Evolutionary conservation across 2,329 filamentous ascomycete species (phyloP).

Genomic region (Fusarium citri): DNA sequence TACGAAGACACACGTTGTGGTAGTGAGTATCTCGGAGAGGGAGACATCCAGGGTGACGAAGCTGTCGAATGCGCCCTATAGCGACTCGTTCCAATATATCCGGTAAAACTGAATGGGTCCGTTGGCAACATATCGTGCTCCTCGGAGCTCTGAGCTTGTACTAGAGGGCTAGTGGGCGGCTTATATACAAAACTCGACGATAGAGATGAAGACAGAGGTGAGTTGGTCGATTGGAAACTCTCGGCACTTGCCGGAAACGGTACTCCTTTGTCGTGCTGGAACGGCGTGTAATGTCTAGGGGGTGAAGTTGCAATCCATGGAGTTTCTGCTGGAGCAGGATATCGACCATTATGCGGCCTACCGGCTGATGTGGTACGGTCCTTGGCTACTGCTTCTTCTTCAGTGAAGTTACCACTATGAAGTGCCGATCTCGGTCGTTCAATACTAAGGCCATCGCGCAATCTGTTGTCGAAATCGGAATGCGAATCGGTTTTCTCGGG

Average conservation of each 20-base stretch:
- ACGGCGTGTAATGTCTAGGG: conserved; percentile 62
- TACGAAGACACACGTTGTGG: conserved; percentile 50
- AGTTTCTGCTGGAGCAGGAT: conserved; percentile 40
- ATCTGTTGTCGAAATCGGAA: conserved; percentile 52
- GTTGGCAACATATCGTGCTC: conserved; percentile 70
- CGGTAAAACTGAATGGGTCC: conserved; percentile 62
- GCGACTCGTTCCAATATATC: conserved; percentile 62
- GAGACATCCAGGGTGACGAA: conserved; percentile 56
- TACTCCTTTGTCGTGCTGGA: conserved; percentile 55
- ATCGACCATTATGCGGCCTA: conserved; percentile 12
- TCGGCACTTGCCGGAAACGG: conserved; percentile 50
- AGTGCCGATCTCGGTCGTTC: conserved; percentile 84
- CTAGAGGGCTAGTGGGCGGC: conserved; percentile 90
- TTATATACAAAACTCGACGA: conserved; percentile 86
- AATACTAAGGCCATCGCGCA: conserved; percentile 72
- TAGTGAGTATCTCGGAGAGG: conserved; percentile 51
- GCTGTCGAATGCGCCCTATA: conserved; percentile 78
- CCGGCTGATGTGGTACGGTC: conserved; percentile 7
- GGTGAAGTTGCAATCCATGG: conserved; percentile 68
- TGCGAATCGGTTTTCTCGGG: conserved; percentile 48
- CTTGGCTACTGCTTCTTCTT: conserved; percentile 43
- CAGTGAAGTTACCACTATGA: conserved; percentile 75
- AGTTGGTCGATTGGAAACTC: conserved; percentile 60
- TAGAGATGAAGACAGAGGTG: conserved; percentile 76
- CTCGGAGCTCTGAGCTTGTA: conserved; percentile 87